These are phyloP conservation scores for Diaporthe sp. DNA, from an alignment of 2,329 filamentous ascomycete genomes.

Conservation along the genomic window DNA sequence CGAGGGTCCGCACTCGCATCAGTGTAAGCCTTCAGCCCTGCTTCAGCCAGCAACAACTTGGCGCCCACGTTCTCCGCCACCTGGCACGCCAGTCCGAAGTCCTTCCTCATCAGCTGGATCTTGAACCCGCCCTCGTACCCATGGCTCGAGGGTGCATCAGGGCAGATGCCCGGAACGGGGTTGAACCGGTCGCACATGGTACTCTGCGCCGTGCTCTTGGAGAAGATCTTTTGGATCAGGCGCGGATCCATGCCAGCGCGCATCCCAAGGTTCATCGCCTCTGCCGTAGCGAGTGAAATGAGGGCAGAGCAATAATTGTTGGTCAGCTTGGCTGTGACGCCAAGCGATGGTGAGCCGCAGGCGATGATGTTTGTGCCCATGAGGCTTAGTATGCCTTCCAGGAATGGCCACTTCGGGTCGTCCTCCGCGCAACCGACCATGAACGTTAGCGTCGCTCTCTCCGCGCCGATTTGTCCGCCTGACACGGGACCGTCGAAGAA, in stretches of 20 bases:
- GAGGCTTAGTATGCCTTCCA: slow-evolving; percentile 59
- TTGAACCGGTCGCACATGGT: slow-evolving; percentile 50
- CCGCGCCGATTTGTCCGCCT: slow-evolving; percentile 48
- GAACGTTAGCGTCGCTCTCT: slow-evolving; percentile 49
- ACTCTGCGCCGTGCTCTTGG: slow-evolving; percentile 49
- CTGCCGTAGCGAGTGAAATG: slow-evolving; percentile 69
- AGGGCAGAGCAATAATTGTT: slow-evolving; percentile 73
- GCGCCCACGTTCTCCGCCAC: slow-evolving; percentile 67
- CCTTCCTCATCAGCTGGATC: slow-evolving; percentile 72
- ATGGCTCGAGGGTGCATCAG: slow-evolving; percentile 48
- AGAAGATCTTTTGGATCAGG: slow-evolving; percentile 60
- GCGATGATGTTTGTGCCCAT: slow-evolving; percentile 69
- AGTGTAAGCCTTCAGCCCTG: slow-evolving; percentile 64
- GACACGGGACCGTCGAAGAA: slow-evolving; percentile 53
- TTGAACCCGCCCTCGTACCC: slow-evolving; percentile 66
- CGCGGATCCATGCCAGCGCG: slow-evolving; percentile 55
- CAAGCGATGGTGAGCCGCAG: slow-evolving; percentile 68
- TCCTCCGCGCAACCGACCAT: slow-evolving; percentile 50
- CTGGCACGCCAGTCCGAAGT: slow-evolving; percentile 67
- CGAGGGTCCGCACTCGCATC: slow-evolving; percentile 63
- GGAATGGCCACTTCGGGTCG: slow-evolving; percentile 55
- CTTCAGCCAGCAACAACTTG: slow-evolving; percentile 62
- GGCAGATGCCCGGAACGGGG: slow-evolving; percentile 51
- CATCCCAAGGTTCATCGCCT: slow-evolving; percentile 74
- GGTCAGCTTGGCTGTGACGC: slow-evolving; percentile 70